A percentile compares a stretch with the other conserved stretches of the same genome.
phyloP scores from a whole-genome alignment of 805 yeast species.

The Ogataea populi-albae region DNA sequence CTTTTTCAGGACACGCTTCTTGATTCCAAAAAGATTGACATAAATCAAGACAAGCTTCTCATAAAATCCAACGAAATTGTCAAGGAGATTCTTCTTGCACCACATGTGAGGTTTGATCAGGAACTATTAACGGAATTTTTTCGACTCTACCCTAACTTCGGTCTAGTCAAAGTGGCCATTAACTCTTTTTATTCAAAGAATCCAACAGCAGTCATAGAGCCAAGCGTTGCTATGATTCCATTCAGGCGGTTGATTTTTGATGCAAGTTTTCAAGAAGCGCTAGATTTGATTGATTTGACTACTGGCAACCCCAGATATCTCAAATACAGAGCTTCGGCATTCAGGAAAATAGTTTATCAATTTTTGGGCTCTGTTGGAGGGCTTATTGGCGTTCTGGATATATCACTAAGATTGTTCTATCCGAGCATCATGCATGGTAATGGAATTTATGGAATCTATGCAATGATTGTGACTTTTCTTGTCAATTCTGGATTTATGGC shows the following conservation, averaged over 20 bases:
- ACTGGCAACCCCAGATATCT: constrained; percentile 55
- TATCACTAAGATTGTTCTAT: constrained; percentile 38
- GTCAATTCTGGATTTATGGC: constrained; percentile 47
- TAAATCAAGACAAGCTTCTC: constrained; percentile 18
- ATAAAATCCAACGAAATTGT: constrained; percentile 23
- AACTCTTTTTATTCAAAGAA: constrained; percentile 26
- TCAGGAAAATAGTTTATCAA: constrained; percentile 35
- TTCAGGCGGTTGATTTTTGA: constrained; percentile 56
- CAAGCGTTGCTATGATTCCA: constrained; percentile 54
- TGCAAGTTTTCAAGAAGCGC: constrained; percentile 55
- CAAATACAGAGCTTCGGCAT: constrained; percentile 25
- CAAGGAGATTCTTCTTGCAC: constrained; percentile 15
- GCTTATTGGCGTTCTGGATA: constrained; percentile 44
- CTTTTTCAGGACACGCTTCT: constrained; percentile 26
- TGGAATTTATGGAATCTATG: constrained; percentile 40
- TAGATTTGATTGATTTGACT: constrained; percentile 57
- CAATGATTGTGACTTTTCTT: constrained; percentile 48
- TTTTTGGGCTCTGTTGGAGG: constrained; percentile 44
- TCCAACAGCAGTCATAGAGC: constrained; percentile 29
- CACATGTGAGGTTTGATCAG: constrained; percentile 19
- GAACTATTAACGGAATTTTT: constrained; percentile 23
- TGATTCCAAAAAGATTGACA: constrained; percentile 21
- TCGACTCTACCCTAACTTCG: constrained; percentile 23
- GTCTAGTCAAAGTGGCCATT: constrained; percentile 24
- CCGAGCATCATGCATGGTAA: constrained; percentile 34